Evolutionary conservation across 2,329 filamentous ascomycete species (phyloP).

Genomic region (Trichoderma citrinoviride): DNA sequence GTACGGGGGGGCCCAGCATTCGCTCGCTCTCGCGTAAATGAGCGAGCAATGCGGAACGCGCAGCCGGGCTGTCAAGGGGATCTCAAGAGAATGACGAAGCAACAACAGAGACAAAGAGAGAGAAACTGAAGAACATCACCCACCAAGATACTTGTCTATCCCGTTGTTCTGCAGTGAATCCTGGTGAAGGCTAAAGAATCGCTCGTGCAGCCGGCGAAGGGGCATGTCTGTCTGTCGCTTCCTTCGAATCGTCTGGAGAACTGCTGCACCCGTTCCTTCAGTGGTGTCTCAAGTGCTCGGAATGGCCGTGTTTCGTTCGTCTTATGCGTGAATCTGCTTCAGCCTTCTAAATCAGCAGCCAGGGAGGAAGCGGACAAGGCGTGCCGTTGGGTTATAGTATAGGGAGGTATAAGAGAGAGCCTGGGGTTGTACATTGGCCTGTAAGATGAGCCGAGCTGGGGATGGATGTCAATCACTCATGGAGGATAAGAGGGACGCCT

Average conservation of each 20-base stretch:
- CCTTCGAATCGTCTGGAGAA: no score
- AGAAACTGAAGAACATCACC: neutral
- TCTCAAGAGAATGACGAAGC: no score
- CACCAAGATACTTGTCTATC: neutral
- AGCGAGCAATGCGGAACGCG: constrained; percentile 17
- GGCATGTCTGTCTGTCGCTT: constrained; percentile 33
- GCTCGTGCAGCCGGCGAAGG: constrained; percentile 35
- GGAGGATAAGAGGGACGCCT: no score
- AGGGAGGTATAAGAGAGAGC: no score
- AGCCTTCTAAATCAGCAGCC: no score
- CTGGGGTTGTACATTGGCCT: no score
- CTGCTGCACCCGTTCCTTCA: no score
- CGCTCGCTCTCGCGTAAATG: constrained; percentile 18
- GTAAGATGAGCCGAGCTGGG: no score
- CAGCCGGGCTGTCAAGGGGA: neutral
- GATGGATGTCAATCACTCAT: no score
- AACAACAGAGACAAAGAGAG: neutral
- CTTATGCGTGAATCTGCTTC: constrained; percentile 3
- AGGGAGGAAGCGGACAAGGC: no score
- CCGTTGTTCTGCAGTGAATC: neutral
- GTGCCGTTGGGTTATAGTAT: no score
- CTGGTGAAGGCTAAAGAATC: constrained; percentile 38
- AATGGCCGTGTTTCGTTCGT: constrained; percentile 1
- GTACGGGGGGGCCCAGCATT: neutral
- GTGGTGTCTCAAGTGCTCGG: no score